Evolutionary conservation across 2,329 filamentous ascomycete species (phyloP), one percentile per base, ranked within the genome.

Genomic region (Fusarium sp.): DNA sequence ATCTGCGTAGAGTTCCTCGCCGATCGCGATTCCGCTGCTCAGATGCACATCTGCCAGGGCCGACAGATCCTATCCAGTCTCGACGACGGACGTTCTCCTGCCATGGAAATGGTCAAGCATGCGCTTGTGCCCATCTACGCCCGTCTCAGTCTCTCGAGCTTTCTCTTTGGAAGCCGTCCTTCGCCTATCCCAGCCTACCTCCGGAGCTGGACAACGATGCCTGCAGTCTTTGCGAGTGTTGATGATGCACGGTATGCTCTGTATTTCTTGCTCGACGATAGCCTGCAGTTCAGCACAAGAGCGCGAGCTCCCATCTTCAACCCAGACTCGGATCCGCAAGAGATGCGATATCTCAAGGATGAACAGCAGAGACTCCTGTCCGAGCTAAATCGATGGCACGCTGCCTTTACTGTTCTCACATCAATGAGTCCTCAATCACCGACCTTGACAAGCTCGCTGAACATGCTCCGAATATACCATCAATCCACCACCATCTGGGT

Each of bases 1-100:
- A 80, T 82, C 24, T 83, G 82, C 63, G 79, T 85, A 44, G 84
- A 85, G 69, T 83, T 83, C 64, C 74, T 86, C 56, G 81, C 81
- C 31, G 80, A 81, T 34, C 80, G 85, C 54, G 78, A 80, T 39
- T 69, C 71, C 6, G 77, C 78, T 9, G 80, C 82, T 0, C 75
- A 80, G 42, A 72, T 80, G 53, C 80, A 81, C 44, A 78, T 81
- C 13, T 72, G 74, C 13, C 78, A 81, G 57, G 80, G 79, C 7
- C 69, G 79, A 4, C 74, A 78, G 39, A 77, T 81, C 3, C 73
- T 81, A 4, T 72, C 70, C 2, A 72, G 73, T 9, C 66, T 81
- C 7, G 64, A 67, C 1, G 47, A 73, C 28, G 59, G 62, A 2
- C 52, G 61, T 4, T 71, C 72, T 3, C 65, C 73, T 0, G 71